Conservation (phyloP, 2,329 filamentous ascomycete species). For the Cladosporium cucumerinum region DNA sequence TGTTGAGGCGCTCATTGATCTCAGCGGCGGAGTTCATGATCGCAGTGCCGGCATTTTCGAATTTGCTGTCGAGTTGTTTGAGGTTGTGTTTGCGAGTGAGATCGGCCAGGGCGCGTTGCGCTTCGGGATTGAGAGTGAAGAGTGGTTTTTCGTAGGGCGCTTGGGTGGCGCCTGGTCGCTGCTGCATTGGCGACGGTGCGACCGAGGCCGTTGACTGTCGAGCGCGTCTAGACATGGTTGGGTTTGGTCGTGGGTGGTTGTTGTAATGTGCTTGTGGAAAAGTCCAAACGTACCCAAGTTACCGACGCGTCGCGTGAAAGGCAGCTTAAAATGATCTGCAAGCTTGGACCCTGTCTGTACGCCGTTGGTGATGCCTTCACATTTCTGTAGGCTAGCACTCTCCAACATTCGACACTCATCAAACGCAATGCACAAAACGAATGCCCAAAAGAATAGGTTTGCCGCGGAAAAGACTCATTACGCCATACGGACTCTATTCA, state of each 20-base stretch:
- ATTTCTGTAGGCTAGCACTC: not conserved
- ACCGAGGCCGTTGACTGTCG: slow-evolving; percentile 1
- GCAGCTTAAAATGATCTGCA: not conserved
- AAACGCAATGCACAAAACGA: not conserved
- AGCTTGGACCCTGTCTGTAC: not conserved
- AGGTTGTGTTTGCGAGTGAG: slow-evolving; percentile 45
- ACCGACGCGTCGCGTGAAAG: not conserved
- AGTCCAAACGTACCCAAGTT: not conserved
- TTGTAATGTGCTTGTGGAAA: not conserved
- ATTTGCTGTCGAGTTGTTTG: slow-evolving; percentile 46
- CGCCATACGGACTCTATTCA: not conserved
- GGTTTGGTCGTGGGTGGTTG: not conserved
- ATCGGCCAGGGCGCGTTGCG: slow-evolving; percentile 45
- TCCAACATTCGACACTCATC: not conserved
- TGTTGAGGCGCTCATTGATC: slow-evolving; percentile 55
- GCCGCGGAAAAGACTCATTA: not conserved
- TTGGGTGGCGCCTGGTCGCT: not conserved
- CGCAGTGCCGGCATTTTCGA: slow-evolving; percentile 45
- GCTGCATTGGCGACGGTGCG: slow-evolving; percentile 3
- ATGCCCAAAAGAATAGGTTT: not conserved
- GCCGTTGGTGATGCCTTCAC: not conserved
- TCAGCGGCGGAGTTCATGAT: slow-evolving; percentile 50
- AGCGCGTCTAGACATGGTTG: not conserved
- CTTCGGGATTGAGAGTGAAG: slow-evolving; percentile 49
- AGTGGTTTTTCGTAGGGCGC: slow-evolving; percentile 51